phyloP scores from a whole-genome alignment of 805 yeast species.

The Wickerhamomyces kurtzmanii region DNA sequence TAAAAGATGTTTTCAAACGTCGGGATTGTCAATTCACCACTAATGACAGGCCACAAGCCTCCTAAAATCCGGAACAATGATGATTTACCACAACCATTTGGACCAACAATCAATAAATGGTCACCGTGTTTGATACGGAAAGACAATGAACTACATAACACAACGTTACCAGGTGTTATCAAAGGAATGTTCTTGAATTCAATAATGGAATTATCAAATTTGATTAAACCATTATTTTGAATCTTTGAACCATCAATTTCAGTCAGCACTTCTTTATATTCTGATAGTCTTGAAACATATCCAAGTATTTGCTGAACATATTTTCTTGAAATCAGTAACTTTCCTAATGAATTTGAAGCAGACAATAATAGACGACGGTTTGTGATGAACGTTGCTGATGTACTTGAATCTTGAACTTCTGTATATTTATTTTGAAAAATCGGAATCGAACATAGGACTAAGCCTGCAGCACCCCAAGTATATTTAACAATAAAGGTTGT shows the following conservation, averaged over 20 bases:
- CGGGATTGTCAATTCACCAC: conserved; percentile 52
- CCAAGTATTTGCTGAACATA: conserved; percentile 79
- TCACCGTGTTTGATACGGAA: conserved; percentile 76
- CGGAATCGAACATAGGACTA: conserved; percentile 80
- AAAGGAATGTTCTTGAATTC: conserved; percentile 72
- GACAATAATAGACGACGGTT: conserved; percentile 76
- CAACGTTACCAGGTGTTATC: conserved; percentile 76
- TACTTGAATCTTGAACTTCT: conserved; percentile 26
- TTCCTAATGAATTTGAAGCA: conserved; percentile 82
- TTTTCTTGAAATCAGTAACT: conserved; percentile 77
- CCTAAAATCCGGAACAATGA: conserved; percentile 86
- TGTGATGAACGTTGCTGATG: conserved; percentile 80
- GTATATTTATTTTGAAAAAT: conserved; percentile 54
- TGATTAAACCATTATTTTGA: conserved; percentile 18
- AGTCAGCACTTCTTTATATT: conserved; percentile 54
- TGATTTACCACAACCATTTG: conserved; percentile 94
- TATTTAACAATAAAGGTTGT: conserved; percentile 86
- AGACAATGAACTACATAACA: conserved; percentile 52
- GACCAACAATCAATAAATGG: conserved; percentile 85
- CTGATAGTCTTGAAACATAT: conserved; percentile 65
- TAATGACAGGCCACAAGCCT: conserved; percentile 82
- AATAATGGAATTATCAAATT: conserved; percentile 47
- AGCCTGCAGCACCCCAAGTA: conserved; percentile 94
- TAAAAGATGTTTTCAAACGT: conserved; percentile 63
- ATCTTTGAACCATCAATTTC: conserved; percentile 26